phyloP scores from a whole-genome alignment of 345 rosid species.

The Pelargonium nanum region DNA sequence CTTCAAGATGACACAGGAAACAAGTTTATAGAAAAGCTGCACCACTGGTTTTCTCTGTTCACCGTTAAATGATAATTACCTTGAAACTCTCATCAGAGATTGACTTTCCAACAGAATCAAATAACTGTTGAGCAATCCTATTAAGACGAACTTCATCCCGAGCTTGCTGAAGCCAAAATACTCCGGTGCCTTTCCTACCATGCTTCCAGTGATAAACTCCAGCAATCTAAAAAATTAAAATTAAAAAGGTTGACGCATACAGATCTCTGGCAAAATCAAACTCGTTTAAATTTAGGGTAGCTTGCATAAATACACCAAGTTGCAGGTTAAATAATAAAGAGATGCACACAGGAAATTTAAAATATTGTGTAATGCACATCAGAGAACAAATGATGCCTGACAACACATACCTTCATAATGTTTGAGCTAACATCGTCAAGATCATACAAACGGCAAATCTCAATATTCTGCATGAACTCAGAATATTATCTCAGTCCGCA shows the following conservation, averaged over 20 bases:
- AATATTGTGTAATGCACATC: not conserved
- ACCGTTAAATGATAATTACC: slow-evolving; percentile 27
- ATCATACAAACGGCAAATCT: slow-evolving; percentile 81
- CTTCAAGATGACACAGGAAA: not conserved
- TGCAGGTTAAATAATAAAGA: not conserved
- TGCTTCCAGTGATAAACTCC: slow-evolving; percentile 96
- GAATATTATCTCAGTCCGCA: not conserved
- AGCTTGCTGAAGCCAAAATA: slow-evolving; percentile 95
- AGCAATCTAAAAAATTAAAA: slow-evolving; percentile 38
- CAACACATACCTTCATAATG: slow-evolving; percentile 72
- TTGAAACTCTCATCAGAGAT: slow-evolving; percentile 81
- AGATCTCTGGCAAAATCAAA: not conserved
- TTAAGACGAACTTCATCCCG: slow-evolving; percentile 56
- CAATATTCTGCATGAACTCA: slow-evolving; percentile 48
- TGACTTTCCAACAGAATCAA: slow-evolving; percentile 87
- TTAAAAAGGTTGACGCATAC: too few relatives aligned
- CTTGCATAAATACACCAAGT: not conserved
- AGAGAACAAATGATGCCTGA: not conserved
- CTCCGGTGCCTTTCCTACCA: slow-evolving; percentile 78
- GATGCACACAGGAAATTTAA: not conserved
- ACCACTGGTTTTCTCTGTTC: not conserved
- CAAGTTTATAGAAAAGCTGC: not conserved
- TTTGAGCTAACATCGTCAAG: slow-evolving; percentile 52
- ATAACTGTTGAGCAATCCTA: slow-evolving; percentile 77
- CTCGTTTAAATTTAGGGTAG: not conserved